Conservation (phyloP, 2,329 filamentous ascomycete genomes). For the Rhynchosporium graminicola region DNA sequence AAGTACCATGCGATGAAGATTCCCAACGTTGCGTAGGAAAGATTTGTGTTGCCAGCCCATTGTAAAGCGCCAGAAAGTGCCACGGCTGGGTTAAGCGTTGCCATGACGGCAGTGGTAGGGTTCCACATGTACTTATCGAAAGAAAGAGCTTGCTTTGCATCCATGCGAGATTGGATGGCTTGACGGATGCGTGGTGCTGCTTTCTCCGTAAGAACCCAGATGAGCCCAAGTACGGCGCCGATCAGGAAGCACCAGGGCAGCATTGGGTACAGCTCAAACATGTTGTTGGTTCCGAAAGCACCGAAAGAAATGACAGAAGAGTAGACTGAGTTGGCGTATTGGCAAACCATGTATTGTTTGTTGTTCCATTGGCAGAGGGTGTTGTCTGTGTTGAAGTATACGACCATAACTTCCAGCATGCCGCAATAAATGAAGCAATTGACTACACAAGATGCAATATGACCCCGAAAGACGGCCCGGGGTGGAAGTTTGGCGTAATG, state of each 20-base stretch:
- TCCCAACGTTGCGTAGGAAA: conserved; percentile 39
- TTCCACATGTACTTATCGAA: conserved; percentile 35
- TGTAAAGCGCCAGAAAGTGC: conserved; percentile 37
- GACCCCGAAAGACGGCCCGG: conserved; percentile 41
- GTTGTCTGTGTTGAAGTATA: conserved; percentile 14
- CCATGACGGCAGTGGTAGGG: conserved; percentile 25
- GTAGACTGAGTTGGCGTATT: conserved; percentile 18
- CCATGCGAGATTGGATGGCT: conserved; percentile 23
- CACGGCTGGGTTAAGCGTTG: conserved; percentile 32
- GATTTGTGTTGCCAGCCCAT: conserved; percentile 39
- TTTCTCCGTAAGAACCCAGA: conserved; percentile 38
- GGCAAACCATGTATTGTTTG: conserved; percentile 19
- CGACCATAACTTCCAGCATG: conserved; percentile 19
- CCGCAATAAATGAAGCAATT: conserved; percentile 22
- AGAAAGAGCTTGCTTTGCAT: conserved; percentile 24
- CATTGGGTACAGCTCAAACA: conserved; percentile 21
- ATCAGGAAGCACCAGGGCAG: conserved; percentile 31
- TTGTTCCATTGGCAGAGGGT: conserved; percentile 21
- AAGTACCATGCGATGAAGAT: conserved; percentile 39
- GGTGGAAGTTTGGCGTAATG: conserved; percentile 42
- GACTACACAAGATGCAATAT: conserved; percentile 19
- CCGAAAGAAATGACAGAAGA: conserved; percentile 19
- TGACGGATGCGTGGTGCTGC: conserved; percentile 30
- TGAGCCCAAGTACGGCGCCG: conserved; percentile 39
- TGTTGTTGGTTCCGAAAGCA: conserved; percentile 20